Conservation (phyloP, 2,329 filamentous ascomycete genomes). For the Peltaster fructicola region DNA sequence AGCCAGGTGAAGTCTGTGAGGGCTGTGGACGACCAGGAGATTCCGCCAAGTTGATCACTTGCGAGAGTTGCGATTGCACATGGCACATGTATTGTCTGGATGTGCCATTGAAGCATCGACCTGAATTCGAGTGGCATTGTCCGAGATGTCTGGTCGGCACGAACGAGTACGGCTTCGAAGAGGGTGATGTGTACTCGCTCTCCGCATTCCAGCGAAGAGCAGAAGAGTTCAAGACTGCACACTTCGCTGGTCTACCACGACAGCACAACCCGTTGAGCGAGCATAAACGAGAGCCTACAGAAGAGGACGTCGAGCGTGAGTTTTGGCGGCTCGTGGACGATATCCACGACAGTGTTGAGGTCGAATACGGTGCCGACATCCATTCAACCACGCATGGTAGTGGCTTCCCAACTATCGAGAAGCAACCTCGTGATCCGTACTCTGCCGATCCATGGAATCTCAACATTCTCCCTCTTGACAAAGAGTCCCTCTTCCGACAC, state of each 20-base stretch:
- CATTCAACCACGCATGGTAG: slow-evolving; percentile 96
- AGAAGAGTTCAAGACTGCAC: slow-evolving; percentile 81
- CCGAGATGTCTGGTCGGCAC: slow-evolving; percentile 88
- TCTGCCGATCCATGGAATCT: slow-evolving; percentile 89
- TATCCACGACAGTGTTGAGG: slow-evolving; percentile 86
- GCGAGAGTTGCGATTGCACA: slow-evolving; percentile 80
- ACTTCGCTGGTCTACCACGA: slow-evolving; percentile 51
- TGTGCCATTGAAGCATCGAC: slow-evolving; percentile 61
- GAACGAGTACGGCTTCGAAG: slow-evolving; percentile 92
- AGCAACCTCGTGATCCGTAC: slow-evolving; percentile 71
- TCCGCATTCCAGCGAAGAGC: slow-evolving; percentile 94
- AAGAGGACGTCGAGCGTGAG: slow-evolving; percentile 89
- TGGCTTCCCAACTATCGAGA: slow-evolving; percentile 87
- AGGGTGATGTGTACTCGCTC: slow-evolving; percentile 86
- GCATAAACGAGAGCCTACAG: slow-evolving; percentile 62
- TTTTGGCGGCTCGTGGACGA: slow-evolving; percentile 94
- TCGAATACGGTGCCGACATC: slow-evolving; percentile 95
- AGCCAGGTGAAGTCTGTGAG: slow-evolving; percentile 56
- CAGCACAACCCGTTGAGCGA: slow-evolving; percentile 65
- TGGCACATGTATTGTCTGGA: slow-evolving; percentile 83
- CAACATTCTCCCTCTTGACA: slow-evolving; percentile 76
- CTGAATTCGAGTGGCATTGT: slow-evolving; percentile 88
- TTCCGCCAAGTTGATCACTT: slow-evolving; percentile 51
- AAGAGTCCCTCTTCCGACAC: slow-evolving; percentile 84
- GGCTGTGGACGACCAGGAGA: slow-evolving; percentile 69